Evolutionary conservation across 805 yeast species (phyloP).

Genomic region (Cyberlindnera lachancei): DNA sequence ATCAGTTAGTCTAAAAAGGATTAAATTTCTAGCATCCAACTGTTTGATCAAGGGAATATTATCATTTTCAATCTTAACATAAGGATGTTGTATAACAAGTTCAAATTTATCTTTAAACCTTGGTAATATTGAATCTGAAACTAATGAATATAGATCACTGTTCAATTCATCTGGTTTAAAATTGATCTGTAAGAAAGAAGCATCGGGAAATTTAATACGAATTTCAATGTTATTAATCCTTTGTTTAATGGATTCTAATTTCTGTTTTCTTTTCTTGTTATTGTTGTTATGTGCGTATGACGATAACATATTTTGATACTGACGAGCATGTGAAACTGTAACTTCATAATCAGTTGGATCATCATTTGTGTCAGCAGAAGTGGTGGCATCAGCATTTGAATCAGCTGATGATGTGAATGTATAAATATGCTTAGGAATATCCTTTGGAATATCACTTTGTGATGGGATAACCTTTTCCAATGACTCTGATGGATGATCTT

Average conservation of each 20-base stretch:
- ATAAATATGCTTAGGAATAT: constrained; percentile 18
- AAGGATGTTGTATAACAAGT: constrained; percentile 44
- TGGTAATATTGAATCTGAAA: constrained; percentile 24
- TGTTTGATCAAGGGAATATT: constrained; percentile 26
- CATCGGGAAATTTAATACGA: constrained; percentile 54
- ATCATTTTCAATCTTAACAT: constrained; percentile 23
- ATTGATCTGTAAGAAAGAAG: constrained; percentile 40
- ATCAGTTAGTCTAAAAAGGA: constrained; percentile 24
- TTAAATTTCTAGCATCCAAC: constrained; percentile 40
- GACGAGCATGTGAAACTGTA: constrained; percentile 43
- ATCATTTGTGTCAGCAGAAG: constrained; percentile 16
- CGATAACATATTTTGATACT: constrained; percentile 43
- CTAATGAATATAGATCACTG: constrained; percentile 22
- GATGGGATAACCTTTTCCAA: background rate
- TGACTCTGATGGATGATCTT: background rate
- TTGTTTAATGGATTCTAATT: constrained; percentile 22
- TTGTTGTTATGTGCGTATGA: constrained; percentile 34
- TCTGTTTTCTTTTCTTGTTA: constrained; percentile 31
- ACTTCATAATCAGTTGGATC: constrained; percentile 36
- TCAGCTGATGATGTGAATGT: constrained; percentile 16
- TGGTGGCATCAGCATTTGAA: no score
- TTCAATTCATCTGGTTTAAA: constrained; percentile 38
- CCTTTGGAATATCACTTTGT: constrained; percentile 5
- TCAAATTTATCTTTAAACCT: constrained; percentile 26
- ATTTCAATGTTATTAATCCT: constrained; percentile 27